A percentile compares a stretch with the other conserved stretches of the same genome.
These are phyloP conservation scores for Venustampulla echinocandica DNA, from an alignment of 495 filamentous ascomycete genomes.

Conservation along the genomic window DNA sequence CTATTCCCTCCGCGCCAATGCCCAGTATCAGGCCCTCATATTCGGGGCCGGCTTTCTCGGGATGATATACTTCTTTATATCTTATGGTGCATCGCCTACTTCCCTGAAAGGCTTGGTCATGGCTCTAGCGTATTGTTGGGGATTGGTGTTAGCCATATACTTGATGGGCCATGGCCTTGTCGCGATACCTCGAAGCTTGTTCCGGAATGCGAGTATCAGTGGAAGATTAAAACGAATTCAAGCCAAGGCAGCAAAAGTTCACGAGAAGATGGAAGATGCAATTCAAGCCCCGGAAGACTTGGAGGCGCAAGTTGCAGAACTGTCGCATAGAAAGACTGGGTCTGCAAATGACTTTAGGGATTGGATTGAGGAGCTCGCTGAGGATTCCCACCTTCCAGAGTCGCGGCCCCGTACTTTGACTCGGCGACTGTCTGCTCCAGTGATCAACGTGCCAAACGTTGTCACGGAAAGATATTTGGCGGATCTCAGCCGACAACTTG, in stretches of 20 bases:
- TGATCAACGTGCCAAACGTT: constrained; percentile 56
- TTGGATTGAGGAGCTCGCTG: constrained; percentile 87
- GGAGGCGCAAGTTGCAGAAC: constrained; percentile 67
- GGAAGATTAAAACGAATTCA: constrained; percentile 66
- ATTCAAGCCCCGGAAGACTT: constrained; percentile 71
- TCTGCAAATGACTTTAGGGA: constrained; percentile 76
- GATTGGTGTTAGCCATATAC: constrained; percentile 82
- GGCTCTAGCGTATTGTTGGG: constrained; percentile 91
- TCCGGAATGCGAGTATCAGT: constrained; percentile 66
- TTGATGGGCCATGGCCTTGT: constrained; percentile 96
- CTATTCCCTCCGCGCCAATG: constrained; percentile 79
- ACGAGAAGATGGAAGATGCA: constrained; percentile 84
- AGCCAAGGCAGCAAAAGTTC: constrained; percentile 64
- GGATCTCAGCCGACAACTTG: constrained; percentile 72
- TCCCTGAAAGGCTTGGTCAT: constrained; percentile 76
- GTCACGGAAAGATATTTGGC: constrained; percentile 92
- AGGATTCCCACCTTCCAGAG: constrained; percentile 61
- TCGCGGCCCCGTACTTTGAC: constrained; percentile 40
- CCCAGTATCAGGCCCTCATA: constrained; percentile 74
- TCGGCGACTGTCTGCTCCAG: constrained; percentile 30
- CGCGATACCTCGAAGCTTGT: constrained; percentile 72
- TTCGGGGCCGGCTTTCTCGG: constrained; percentile 62
- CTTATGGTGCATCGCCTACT: constrained; percentile 48
- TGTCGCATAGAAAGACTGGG: constrained; percentile 73
- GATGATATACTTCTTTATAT: constrained; percentile 73